Base-by-base conservation (phyloP, 2,329 filamentous ascomycete genomes). In the Penicillium polonicum region DNA sequence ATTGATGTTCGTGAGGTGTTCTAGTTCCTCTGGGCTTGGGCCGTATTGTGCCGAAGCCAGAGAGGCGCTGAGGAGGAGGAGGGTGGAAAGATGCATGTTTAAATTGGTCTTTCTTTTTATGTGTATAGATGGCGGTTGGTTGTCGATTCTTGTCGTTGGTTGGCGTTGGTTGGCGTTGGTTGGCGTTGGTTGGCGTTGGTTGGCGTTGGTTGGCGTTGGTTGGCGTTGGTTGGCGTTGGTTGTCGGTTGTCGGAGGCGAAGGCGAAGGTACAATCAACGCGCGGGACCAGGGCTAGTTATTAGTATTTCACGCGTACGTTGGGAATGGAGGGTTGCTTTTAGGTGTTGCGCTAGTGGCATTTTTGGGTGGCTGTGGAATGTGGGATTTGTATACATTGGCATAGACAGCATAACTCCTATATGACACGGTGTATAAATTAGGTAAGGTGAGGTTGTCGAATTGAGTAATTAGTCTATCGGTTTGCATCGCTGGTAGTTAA, bases 51-150 rank as follows among this genome's bases (percentile, higher is more conserved):
- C 54, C 4, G 54, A 57, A 15, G 60, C 63, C 13, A 69, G 50
- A 15, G 62, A 50, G 41, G 60, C 58, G 52, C 60, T 48, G 29
- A 67, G 39, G 45, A 65, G 45, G 21, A 64, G 23, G 10, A 63
- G 21, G 19, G 58, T 38, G 21, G 61, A 46, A 46, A 68, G 25
- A 17, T 60, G 59, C 67, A 69, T 69, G 15, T 42, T 60, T 42
- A 9, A 17, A 31, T 45, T 39, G 27, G 7, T 1, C 0, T 31
- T 25, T 23, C 1, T 12, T 31, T 21, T n/a, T 17, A 33, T n/a
- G 2, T 54, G 17, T 19, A 15, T 33, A 17, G 2, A 27, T 35
- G 19, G 43, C 35, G 29, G 17, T 4, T 12, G 15, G 36, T 27
- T 15, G 13, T 27, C 17, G 27, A 3, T 8, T 9, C 17, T 39